Conservation (phyloP, 371 early-diverging fungal genomes). For the Mucor saturninus region DNA sequence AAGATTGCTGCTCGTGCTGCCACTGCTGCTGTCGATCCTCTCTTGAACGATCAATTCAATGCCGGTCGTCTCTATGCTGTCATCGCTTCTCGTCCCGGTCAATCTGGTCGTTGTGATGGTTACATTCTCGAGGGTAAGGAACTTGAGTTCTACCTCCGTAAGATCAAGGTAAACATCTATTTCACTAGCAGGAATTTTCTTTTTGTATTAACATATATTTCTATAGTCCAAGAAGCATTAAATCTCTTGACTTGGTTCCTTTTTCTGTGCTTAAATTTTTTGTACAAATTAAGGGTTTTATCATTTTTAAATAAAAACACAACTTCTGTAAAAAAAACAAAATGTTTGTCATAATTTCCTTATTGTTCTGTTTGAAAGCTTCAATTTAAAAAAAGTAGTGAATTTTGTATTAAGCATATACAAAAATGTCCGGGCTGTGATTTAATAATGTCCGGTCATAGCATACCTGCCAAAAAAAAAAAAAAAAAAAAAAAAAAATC, state of each 20-base stretch:
- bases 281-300: background rate
- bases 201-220: background rate
- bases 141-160: slow-evolving; percentile 95
- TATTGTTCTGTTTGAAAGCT: background rate
- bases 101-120: slow-evolving; percentile 98
- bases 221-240: slow-evolving; percentile 40
- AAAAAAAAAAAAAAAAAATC: too few relatives aligned
- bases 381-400: too few relatives aligned
- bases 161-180: slow-evolving; percentile 72
- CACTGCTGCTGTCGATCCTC: slow-evolving; percentile 84
- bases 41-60: slow-evolving; percentile 93
- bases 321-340: slow-evolving; percentile 2
- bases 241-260: slow-evolving; percentile 14
- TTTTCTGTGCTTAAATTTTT: slow-evolving; percentile 6
- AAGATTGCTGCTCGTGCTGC: slow-evolving; percentile 88
- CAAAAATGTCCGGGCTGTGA: background rate
- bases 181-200: background rate
- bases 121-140: slow-evolving; percentile 99
- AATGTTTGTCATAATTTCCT: background rate
- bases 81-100: slow-evolving; percentile 98
- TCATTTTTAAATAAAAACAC: background rate
- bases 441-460: background rate
- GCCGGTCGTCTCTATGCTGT: slow-evolving; percentile 96
- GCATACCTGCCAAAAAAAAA: background rate
- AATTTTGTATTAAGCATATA: too few relatives aligned